Evolutionary conservation across 179 eudicot species (phyloP).

Genomic region (Spergularia azorica): DNA sequence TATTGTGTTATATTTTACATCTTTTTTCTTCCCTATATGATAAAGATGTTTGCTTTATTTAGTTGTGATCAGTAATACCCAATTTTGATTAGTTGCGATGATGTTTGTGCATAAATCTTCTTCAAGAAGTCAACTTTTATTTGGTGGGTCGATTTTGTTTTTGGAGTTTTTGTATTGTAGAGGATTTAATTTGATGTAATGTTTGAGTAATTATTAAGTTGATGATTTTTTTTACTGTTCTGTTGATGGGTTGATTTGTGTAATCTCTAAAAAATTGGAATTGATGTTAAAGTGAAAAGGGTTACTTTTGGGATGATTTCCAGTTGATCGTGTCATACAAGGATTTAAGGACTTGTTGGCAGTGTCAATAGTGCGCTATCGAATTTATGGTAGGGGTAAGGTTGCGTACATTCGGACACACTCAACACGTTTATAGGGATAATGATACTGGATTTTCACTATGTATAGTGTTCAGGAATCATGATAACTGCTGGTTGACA

Average conservation of each 20-base stretch:
- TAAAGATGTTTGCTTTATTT: neutral
- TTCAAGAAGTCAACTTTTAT: neutral
- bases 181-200: neutral
- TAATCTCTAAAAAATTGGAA: neutral
- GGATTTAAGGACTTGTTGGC: too few relatives aligned
- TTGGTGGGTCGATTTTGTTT: conserved; percentile 1
- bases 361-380: neutral
- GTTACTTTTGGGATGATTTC: neutral
- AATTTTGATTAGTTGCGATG: neutral
- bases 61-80: neutral
- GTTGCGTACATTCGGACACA: neutral
- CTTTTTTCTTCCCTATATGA: neutral
- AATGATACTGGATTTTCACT: neutral
- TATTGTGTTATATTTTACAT: neutral
- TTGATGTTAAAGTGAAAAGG: too few relatives aligned
- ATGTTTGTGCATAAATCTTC: neutral
- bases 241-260: neutral
- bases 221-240: neutral
- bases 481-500: too few relatives aligned
- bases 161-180: neutral
- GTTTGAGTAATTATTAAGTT: neutral
- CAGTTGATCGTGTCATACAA: too few relatives aligned
- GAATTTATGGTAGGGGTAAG: neutral
- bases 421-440: neutral
- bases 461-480: neutral